Conservation (phyloP, 345 rosid genomes). For the Populus pruinosa region DNA sequence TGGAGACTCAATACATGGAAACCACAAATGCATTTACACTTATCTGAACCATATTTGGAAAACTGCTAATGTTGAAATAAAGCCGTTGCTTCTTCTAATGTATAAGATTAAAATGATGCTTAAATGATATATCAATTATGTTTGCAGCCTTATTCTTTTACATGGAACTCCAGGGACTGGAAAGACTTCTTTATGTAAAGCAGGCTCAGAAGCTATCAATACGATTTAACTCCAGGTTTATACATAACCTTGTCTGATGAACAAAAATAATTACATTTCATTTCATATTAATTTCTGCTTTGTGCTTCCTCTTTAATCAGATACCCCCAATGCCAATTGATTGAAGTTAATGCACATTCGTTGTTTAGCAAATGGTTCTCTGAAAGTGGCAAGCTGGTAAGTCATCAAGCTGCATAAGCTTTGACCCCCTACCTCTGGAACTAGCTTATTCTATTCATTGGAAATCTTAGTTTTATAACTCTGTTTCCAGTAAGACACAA, state of each 20-base stretch:
- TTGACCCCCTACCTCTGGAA: not conserved
- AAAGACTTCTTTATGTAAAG: slow-evolving; percentile 93
- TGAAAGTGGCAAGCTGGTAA: slow-evolving; percentile 97
- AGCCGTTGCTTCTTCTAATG: not conserved
- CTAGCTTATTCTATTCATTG: not conserved
- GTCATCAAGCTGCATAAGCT: slow-evolving; percentile 16
- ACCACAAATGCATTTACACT: not conserved
- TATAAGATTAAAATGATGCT: not conserved
- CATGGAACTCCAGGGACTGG: slow-evolving; percentile 99
- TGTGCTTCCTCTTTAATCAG: slow-evolving; percentile 42
- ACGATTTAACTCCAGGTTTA: slow-evolving; percentile 76
- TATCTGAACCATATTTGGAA: not conserved
- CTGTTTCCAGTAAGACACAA: not conserved
- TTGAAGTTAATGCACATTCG: slow-evolving; percentile 99
- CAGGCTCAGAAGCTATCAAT: slow-evolving; percentile 93
- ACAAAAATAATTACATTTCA: not conserved
- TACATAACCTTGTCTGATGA: slow-evolving; percentile 2
- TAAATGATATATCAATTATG: not conserved
- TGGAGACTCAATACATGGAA: not conserved
- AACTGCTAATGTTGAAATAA: not conserved
- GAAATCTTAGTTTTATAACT: not conserved
- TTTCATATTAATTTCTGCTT: not conserved
- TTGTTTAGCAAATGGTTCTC: slow-evolving; percentile 99
- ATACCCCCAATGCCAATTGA: slow-evolving; percentile 81
- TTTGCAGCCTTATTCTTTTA: slow-evolving; percentile 80